Base-by-base conservation (phyloP, 805 yeast genomes). In the Metschnikowia anglica region DNA sequence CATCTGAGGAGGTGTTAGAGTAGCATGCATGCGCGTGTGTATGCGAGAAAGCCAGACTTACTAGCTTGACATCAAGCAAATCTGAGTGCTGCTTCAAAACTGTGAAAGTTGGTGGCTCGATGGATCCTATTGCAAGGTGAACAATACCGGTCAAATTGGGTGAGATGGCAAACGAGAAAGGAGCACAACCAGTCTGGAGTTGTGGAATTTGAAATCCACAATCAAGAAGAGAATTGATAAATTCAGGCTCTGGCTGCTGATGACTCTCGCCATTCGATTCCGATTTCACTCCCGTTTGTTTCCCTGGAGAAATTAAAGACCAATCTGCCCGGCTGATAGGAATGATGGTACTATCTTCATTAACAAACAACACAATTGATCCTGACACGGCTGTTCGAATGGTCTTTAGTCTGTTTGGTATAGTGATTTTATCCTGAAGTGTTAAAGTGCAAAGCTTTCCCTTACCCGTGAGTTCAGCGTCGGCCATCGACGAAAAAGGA, bases 1-100 rank as follows among this genome's bases (percentile, higher is more conserved):
- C 96, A 54, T 88, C 95, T 3, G 83, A 74, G 42, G 79, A 75
- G 7, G 78, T 66, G 39, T 77, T 83, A 35, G 81, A 72, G 60
- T 82, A 85, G 52, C 90, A 86, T 0, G 89, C 78, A 41, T 75
- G 73, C 0, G 93, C 79, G 59, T 85, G 88, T 5, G 80, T 64
- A 21, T 46, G 49, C 0, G 95, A 87, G 38, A 87, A 62, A 0
- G 79, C 82, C 1, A 79, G 80, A 0, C 85, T 73, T 0, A 79
- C 62, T 2, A 72, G 52, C n/a, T 64, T 59, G 30, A 72, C 43
- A 11, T 67, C 65, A n/a, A 18, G 15, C 5, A 29, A 12, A 11
- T 18, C 13, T 6, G 43, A 30, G 4, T 18, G 13, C 13, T 35
- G 39, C 11, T 36, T 27, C 21, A 51, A 37, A 15, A 39, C 34